Base-by-base conservation (phyloP, 495 filamentous ascomycete species). In the Talaromyces nanjingensis region DNA sequence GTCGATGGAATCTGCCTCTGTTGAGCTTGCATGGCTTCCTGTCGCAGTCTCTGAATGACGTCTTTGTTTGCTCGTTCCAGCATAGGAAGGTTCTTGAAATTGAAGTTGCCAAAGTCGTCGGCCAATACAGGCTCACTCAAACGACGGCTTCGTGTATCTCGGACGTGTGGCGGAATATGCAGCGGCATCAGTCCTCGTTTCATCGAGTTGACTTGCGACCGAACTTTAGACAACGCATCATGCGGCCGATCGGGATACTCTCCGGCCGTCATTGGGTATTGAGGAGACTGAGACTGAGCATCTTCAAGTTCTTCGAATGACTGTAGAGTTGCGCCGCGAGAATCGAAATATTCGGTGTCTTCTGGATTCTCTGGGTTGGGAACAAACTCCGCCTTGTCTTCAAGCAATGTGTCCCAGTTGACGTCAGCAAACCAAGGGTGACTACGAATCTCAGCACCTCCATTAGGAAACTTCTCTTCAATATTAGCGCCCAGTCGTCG, bases 21-120 rank as follows among this genome's bases (percentile, higher is more conserved):
- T 67, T 89, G 87, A 18, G 81, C 81, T 45, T 90, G 89, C 71
- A 92, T 78, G 33, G 91, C 93, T 71, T 97, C 93, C 27, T 91
- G 91, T 9, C 92, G 85, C 63, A 98, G 81, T 69, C 97, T 96
- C 69, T 98, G 92, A 42, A 98, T 94, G 49, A 97, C 91, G 72
- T 98, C 96, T 71, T 98, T 98, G 72, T 98, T 98, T 42, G 96
- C 94, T 72, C 96, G 98, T 71, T 97, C 93, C 20, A 98, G 82
- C 62, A 98, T 93, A 1, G 94, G 91, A 34, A 98, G 80, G 68
- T 98, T 98, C 77, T 97, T 98, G 81, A 96, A 98, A 34, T 92
- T 84, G 77, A 98, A 98, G 65, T 85, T 91, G 37, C 94, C 94
- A 79, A 98, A 98, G 72, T 98, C 94, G 74, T 98, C 96, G 0